A percentile compares a stretch with the other conserved stretches of the same genome.
These are phyloP conservation scores for Emydomyces testavorans DNA, from an alignment of 2,329 filamentous ascomycete genomes.

Conservation along the genomic window DNA sequence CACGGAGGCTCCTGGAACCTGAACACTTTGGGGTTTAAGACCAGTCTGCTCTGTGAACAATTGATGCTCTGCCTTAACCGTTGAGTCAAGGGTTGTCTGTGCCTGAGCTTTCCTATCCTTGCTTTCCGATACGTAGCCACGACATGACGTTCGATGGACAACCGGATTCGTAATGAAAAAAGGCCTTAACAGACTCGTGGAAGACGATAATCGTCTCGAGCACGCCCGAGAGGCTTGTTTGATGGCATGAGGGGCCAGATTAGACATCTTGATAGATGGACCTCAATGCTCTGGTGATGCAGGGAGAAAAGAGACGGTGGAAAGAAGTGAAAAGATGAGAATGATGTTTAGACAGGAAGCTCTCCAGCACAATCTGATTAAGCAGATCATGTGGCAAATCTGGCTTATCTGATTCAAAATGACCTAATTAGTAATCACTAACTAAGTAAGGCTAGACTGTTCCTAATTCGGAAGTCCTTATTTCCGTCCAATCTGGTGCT, in stretches of 20 bases:
- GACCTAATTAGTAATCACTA: no score
- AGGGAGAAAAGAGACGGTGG: background rate
- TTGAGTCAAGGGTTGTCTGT: conserved; percentile 69
- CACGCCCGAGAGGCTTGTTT: conserved; percentile 60
- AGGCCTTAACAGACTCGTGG: conserved; percentile 30
- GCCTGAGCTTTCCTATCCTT: conserved; percentile 60
- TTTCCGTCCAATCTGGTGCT: no score
- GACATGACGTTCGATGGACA: conserved; percentile 35
- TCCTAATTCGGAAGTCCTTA: no score
- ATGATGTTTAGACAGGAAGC: no score
- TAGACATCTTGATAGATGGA: conserved; percentile 42
- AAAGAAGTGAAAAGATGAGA: background rate
- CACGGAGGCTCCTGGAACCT: conserved; percentile 48
- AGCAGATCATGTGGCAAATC: conserved; percentile 12
- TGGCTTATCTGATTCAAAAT: no score
- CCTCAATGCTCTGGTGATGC: conserved; percentile 5
- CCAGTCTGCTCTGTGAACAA: conserved; percentile 56
- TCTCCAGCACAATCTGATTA: conserved; percentile 13
- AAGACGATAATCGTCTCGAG: conserved; percentile 40
- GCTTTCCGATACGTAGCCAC: conserved; percentile 74
- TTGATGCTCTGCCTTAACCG: conserved; percentile 77
- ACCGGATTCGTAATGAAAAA: conserved; percentile 7
- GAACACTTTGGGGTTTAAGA: conserved; percentile 43
- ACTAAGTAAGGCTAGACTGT: no score
- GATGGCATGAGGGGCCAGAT: conserved; percentile 55